These are phyloP conservation scores for Verticillium isaacii DNA, from an alignment of 2,329 filamentous ascomycete genomes.

Conservation along the genomic window DNA sequence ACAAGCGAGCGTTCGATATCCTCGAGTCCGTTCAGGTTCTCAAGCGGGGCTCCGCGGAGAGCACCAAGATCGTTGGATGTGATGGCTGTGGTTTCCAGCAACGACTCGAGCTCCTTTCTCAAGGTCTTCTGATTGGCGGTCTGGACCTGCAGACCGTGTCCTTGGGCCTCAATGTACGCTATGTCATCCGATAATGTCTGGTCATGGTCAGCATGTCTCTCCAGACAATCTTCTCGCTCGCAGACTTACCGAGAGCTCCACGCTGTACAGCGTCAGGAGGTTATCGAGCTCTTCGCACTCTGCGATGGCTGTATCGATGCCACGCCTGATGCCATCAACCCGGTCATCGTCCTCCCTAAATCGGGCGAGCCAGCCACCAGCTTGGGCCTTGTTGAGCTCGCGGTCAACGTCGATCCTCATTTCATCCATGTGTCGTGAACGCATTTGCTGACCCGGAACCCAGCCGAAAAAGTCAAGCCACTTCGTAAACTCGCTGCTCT, in stretches of 20 bases:
- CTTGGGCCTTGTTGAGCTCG: conserved; percentile 85
- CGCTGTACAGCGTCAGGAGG: conserved; percentile 86
- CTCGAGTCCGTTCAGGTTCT: conserved; percentile 64
- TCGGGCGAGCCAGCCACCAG: conserved; percentile 85
- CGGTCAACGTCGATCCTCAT: conserved; percentile 79
- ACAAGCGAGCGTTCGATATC: conserved; percentile 75
- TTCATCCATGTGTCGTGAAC: conserved; percentile 70
- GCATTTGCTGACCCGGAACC: conserved; percentile 71
- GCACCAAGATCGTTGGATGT: conserved; percentile 70
- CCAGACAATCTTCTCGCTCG: not conserved
- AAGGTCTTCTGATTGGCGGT: conserved; percentile 94
- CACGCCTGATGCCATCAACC: conserved; percentile 76
- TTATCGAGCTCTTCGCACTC: conserved; percentile 97
- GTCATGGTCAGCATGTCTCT: not conserved
- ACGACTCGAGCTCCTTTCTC: conserved; percentile 79
- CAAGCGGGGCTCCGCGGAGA: conserved; percentile 68
- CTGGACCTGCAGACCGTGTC: conserved; percentile 93
- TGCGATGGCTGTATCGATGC: conserved; percentile 84
- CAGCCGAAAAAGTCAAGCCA: conserved; percentile 86
- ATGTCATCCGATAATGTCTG: conserved; percentile 94
- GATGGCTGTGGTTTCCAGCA: conserved; percentile 90
- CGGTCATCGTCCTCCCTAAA: conserved; percentile 84
- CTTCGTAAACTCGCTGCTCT: conserved; percentile 74
- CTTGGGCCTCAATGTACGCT: conserved; percentile 94
- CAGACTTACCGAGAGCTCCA: conserved; percentile 76